phyloP scores from a whole-genome alignment of 106 monocot species.

The Platanthera guangdongensis region DNA sequence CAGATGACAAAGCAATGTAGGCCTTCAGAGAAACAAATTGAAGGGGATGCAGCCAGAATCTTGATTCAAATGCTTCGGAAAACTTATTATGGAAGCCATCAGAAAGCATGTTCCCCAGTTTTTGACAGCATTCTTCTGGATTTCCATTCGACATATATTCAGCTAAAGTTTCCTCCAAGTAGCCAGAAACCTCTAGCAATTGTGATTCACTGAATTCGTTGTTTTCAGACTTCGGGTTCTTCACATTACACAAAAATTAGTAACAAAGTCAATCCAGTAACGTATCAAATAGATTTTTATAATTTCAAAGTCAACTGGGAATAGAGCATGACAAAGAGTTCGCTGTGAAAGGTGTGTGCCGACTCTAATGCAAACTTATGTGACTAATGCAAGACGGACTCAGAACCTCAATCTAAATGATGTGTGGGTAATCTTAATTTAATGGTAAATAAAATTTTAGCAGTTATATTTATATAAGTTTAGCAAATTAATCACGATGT shows the following conservation, averaged over 20 bases:
- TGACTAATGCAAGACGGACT: too few species aligned
- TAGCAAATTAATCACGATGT: too few species aligned
- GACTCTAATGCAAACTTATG: too few species aligned
- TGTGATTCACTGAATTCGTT: conserved; percentile 1
- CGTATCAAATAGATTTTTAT: not conserved
- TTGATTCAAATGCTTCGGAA: conserved; percentile 1
- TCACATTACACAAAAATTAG: conserved; percentile 21
- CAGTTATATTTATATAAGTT: too few species aligned
- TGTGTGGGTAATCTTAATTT: too few species aligned
- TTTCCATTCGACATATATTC: conserved; percentile 47
- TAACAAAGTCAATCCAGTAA: not conserved
- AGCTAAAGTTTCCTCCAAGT: conserved; percentile 42
- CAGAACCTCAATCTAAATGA: too few species aligned
- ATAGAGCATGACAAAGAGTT: too few species aligned
- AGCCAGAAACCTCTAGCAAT: conserved; percentile 25
- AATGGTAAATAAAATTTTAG: too few species aligned
- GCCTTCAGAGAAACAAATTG: conserved; percentile 61
- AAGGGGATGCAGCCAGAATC: conserved; percentile 54
- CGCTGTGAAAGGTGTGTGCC: too few species aligned
- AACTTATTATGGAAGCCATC: conserved; percentile 11
- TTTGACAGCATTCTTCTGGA: conserved; percentile 43
- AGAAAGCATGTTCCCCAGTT: conserved; percentile 51
- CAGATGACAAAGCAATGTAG: conserved; percentile 61
- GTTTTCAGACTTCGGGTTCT: conserved; percentile 15
- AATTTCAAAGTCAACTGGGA: not conserved